Percentiles rank a stretch among this genome's conserved stretches.
phyloP scores from a whole-genome alignment of 1,284 basidiomycete species.

The Omphalotus olearius region DNA sequence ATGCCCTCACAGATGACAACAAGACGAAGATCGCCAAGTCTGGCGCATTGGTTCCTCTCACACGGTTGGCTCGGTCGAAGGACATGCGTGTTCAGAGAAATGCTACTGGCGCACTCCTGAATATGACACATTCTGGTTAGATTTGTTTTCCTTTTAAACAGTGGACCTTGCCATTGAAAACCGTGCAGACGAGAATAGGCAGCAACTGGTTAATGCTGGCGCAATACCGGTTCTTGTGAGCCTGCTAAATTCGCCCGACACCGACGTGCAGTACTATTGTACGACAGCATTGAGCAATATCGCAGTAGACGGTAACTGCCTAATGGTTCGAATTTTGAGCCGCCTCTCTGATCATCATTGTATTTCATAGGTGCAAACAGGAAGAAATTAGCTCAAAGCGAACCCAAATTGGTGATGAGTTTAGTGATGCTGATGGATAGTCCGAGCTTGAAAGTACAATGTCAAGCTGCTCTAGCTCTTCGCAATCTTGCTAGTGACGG shows the following conservation, averaged over 20 bases:
- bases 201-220: conserved; percentile 97
- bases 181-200: conserved; percentile 88
- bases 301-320: conserved; percentile 80
- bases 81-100: conserved; percentile 99
- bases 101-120: conserved; percentile 95
- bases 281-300: conserved; percentile 99
- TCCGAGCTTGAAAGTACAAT: conserved; percentile 96
- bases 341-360: conserved; percentile 9
- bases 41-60: conserved; percentile 94
- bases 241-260: conserved; percentile 94
- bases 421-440: conserved; percentile 97
- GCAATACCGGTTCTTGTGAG: conserved; percentile 97
- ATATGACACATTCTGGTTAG: conserved; percentile 98
- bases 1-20: conserved; percentile 78
- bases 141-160: conserved; percentile 11
- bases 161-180: conserved; percentile 8
- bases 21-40: conserved; percentile 99
- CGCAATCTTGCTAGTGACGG: conserved; percentile 97
- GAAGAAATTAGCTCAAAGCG: conserved; percentile 92
- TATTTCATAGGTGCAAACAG: conserved; percentile 70
- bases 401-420: conserved; percentile 94
- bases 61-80: conserved; percentile 94
- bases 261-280: conserved; percentile 99
- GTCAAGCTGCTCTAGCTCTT: conserved; percentile 94
- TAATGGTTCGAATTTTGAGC: background rate